Percentiles rank a stretch among this genome's conserved stretches.
These are phyloP conservation scores for Botrytis tulipae DNA, from an alignment of 2,329 filamentous ascomycete species.

Conservation along the genomic window DNA sequence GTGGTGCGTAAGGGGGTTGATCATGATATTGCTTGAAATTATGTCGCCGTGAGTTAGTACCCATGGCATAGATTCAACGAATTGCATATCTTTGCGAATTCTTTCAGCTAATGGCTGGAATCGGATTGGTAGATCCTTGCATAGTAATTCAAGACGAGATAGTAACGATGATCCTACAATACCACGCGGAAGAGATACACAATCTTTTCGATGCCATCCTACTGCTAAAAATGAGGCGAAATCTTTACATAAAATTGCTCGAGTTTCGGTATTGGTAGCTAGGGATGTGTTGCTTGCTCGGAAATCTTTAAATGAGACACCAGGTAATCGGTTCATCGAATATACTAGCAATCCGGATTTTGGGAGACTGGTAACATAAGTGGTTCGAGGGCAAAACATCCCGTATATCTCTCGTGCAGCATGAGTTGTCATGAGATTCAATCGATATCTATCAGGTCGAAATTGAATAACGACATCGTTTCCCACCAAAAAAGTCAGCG, in stretches of 20 bases:
- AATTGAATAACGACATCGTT: slow-evolving; percentile 48
- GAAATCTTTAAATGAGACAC: slow-evolving; percentile 42
- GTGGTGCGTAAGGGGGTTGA: slow-evolving; percentile 44
- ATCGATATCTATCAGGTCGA: slow-evolving; percentile 44
- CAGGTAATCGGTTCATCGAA: slow-evolving; percentile 44
- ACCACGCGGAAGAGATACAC: slow-evolving; percentile 30
- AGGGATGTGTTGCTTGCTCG: slow-evolving; percentile 16
- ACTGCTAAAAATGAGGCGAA: slow-evolving; percentile 45
- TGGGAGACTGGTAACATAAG: slow-evolving; percentile 41
- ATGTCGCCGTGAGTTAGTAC: slow-evolving; percentile 62
- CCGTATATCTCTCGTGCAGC: slow-evolving; percentile 45
- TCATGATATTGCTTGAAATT: slow-evolving; percentile 56
- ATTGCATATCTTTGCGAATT: slow-evolving; percentile 36
- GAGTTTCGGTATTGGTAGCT: slow-evolving; percentile 20
- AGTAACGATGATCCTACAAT: slow-evolving; percentile 45
- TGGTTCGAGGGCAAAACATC: slow-evolving; percentile 44
- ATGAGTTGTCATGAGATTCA: slow-evolving; percentile 43
- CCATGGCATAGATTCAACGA: slow-evolving; percentile 49
- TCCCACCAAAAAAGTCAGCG: slow-evolving; percentile 48
- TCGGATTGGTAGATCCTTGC: slow-evolving; percentile 40
- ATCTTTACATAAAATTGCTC: slow-evolving; percentile 42
- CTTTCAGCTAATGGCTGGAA: slow-evolving; percentile 30
- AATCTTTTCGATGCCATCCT: slow-evolving; percentile 39
- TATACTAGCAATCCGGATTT: slow-evolving; percentile 40
- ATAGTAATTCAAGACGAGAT: slow-evolving; percentile 43